A percentile compares a stretch with the other conserved stretches of the same genome.
Conservation (phyloP, 2,329 filamentous ascomycete genomes). For the Apiospora phragmitis region DNA sequence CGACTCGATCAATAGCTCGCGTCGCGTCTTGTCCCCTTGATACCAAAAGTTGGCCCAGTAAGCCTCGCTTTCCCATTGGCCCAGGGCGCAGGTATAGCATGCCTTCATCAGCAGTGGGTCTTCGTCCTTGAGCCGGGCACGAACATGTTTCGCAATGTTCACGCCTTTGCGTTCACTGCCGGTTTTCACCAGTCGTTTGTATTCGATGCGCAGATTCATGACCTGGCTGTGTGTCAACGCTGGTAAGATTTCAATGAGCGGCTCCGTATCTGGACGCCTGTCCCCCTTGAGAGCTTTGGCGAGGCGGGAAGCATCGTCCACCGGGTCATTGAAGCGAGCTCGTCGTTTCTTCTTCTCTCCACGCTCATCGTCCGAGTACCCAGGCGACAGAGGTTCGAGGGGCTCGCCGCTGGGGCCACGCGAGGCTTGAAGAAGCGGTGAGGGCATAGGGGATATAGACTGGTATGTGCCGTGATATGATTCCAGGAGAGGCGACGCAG, state of each 20-base stretch:
- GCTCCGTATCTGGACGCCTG: constrained; percentile 63
- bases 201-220: constrained; percentile 80
- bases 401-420: constrained; percentile 46
- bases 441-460: constrained; percentile 91
- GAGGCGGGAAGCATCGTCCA: constrained; percentile 74
- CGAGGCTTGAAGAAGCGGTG: constrained; percentile 64
- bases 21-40: constrained; percentile 78
- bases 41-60: constrained; percentile 99
- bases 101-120: constrained; percentile 82
- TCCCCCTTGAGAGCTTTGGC: constrained; percentile 72
- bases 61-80: constrained; percentile 87
- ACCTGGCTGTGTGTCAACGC: constrained; percentile 84
- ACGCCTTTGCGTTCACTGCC: constrained; percentile 72
- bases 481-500: constrained; percentile 83
- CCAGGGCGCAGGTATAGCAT: constrained; percentile 85
- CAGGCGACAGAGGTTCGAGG: constrained; percentile 53
- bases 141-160: constrained; percentile 84
- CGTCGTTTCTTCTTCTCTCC: constrained; percentile 55
- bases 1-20: constrained; percentile 89
- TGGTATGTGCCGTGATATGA: constrained; percentile 94
- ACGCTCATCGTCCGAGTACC: constrained; percentile 49
- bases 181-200: constrained; percentile 86
- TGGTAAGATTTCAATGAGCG: constrained; percentile 82
- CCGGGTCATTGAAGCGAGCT: constrained; percentile 81
- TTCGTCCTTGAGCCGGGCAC: constrained; percentile 71